These are phyloP conservation scores for Metschnikowia noctiluminum DNA, from an alignment of 805 yeast genomes.

Conservation along the genomic window DNA sequence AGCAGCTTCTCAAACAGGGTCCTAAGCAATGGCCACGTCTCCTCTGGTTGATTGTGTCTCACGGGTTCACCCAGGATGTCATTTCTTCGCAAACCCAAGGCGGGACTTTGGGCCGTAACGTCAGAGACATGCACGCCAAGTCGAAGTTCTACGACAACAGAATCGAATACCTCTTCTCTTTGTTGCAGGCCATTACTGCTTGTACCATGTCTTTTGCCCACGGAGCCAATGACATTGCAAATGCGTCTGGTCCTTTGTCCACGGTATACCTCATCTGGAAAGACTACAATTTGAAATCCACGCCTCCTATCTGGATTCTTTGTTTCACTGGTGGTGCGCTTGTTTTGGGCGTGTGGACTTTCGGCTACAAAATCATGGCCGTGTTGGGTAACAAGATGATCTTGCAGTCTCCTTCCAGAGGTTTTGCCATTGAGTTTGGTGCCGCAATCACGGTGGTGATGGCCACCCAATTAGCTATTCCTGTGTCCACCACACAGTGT, in stretches of 20 bases:
- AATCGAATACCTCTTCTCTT: slow-evolving; percentile 63
- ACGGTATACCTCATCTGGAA: slow-evolving; percentile 63
- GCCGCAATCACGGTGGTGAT: slow-evolving; percentile 73
- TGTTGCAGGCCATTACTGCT: slow-evolving; percentile 70
- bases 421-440: slow-evolving; percentile 72
- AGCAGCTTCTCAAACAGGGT: slow-evolving; percentile 37
- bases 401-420: slow-evolving; percentile 74
- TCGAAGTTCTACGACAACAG: slow-evolving; percentile 70
- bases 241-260: slow-evolving; percentile 74
- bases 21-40: slow-evolving; percentile 57
- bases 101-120: slow-evolving; percentile 43
- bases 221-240: slow-evolving; percentile 77
- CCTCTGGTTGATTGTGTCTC: slow-evolving; percentile 46
- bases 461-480: slow-evolving; percentile 71
- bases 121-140: slow-evolving; percentile 49
- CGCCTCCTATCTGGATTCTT: slow-evolving; percentile 70
- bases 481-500: slow-evolving; percentile 75
- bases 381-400: slow-evolving; percentile 72
- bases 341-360: slow-evolving; percentile 67
- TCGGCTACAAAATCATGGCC: slow-evolving; percentile 66
- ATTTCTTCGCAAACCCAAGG: slow-evolving; percentile 42
- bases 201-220: slow-evolving; percentile 80
- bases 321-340: slow-evolving; percentile 65
- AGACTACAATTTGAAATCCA: slow-evolving; percentile 49
- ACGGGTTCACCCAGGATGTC: slow-evolving; percentile 66